Evolutionary conservation across 768 basidiomycete species (phyloP).

Genomic region (Mycena epipterygia): DNA sequence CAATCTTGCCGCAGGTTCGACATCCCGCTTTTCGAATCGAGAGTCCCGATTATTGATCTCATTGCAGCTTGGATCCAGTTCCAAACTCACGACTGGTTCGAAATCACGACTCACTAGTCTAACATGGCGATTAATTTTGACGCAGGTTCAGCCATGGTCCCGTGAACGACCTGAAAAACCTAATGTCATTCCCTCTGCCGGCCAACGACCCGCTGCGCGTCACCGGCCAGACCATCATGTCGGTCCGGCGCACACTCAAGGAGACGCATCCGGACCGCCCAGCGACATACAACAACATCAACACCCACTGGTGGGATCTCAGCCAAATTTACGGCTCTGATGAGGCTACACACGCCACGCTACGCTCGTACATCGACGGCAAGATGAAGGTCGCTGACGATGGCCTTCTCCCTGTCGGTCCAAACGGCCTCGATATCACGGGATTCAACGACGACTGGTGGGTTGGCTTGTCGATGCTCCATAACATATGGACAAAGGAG

Average conservation of each 20-base stretch:
- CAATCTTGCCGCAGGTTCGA: conserved; percentile 10
- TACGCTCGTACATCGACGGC: conserved; percentile 25
- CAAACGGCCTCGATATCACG: conserved; percentile 21
- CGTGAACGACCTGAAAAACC: conserved; percentile 24
- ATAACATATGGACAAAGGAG: conserved; percentile 30
- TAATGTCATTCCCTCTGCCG: conserved; percentile 17
- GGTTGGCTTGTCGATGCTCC: conserved; percentile 27
- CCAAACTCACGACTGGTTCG: conserved; percentile 29
- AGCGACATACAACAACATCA: conserved; percentile 22
- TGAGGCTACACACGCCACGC: conserved; percentile 20
- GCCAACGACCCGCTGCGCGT: conserved; percentile 22
- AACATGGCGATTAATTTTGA: neutral
- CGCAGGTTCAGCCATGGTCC: conserved; percentile 27
- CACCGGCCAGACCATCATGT: conserved; percentile 26
- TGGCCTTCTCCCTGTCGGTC: conserved; percentile 19
- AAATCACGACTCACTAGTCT: neutral
- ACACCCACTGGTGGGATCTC: conserved; percentile 33
- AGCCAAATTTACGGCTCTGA: conserved; percentile 23
- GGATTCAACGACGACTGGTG: conserved; percentile 32
- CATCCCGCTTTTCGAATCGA: no score
- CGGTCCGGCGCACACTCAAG: conserved; percentile 11
- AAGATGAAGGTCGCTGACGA: conserved; percentile 23
- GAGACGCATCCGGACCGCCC: conserved; percentile 17
- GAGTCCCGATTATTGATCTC: no score
- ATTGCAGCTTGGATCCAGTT: conserved; percentile 24